Conservation (phyloP, 257 asterid species). For the Marsdenia floribunda region DNA sequence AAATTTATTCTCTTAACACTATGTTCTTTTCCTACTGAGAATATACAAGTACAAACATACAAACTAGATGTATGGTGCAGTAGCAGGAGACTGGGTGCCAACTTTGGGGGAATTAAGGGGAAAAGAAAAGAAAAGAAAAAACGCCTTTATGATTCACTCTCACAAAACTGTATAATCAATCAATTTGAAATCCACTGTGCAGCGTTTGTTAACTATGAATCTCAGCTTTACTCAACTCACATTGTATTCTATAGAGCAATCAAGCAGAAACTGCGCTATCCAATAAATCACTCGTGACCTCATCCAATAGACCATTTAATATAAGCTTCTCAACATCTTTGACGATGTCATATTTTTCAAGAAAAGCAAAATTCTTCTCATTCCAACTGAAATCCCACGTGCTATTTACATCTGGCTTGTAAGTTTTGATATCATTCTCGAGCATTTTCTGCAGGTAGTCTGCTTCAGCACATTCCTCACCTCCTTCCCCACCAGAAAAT, state of each 20-base stretch:
- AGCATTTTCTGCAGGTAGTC: constrained; percentile 50
- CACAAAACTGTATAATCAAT: constrained; percentile 15
- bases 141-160: constrained; percentile 8
- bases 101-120: not conserved
- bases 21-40: not conserved
- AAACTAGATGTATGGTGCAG: not conserved
- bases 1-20: too few relatives aligned
- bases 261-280: constrained; percentile 19
- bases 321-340: constrained; percentile 60
- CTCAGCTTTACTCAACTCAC: not conserved
- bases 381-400: constrained; percentile 86
- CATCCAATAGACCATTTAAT: constrained; percentile 66
- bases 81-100: not conserved
- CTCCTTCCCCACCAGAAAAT: constrained; percentile 27
- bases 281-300: constrained; percentile 50
- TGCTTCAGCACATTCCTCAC: constrained; percentile 40
- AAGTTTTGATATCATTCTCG: constrained; percentile 44
- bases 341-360: constrained; percentile 48
- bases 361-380: constrained; percentile 29
- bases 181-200: not conserved
- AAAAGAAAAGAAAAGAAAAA: not conserved
- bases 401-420: constrained; percentile 46
- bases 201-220: not conserved
- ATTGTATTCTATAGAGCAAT: not conserved
- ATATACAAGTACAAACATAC: not conserved